Evolutionary conservation across 2,329 filamentous ascomycete species (phyloP), one percentile per base, ranked within the genome.

Genomic region (Colletotrichum tropicale): DNA sequence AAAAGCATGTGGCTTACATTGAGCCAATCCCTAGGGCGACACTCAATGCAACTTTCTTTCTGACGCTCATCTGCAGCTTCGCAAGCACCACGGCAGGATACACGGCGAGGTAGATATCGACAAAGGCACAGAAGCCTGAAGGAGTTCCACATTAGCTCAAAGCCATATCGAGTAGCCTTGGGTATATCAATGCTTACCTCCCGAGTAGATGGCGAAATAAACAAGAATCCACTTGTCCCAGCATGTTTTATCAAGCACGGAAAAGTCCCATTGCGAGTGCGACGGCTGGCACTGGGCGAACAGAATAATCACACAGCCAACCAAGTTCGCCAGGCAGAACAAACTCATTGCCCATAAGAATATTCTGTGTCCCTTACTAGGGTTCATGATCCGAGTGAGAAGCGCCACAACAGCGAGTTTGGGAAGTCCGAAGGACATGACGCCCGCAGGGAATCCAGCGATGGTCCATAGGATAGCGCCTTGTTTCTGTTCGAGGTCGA

Each of bases 61-160:
- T 81, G 9, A 81, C 73, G 24, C 82, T 82, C 79, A 88, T 81
- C 43, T 86, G 83, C 10, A 87, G 78, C 9, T 79, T 78, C 52
- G 77, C 83, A 0, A 88, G 80, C 1, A 87, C 81, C 4, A 84
- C 65, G 4, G 83, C 82, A 1, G 86, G 86, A 48, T 87, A 87
- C 1, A 86, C 76, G 18, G 86, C 85, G 7, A 87, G 81, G 66
- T 87, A 87, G 1, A 87, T 78, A 75, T 87, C 86, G n/a, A 84
- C 81, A 28, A 83, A 78, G 2, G 81, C 84, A 16, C 83, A 86
- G 21, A 83, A 78, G 0, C 79, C 83, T 84, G 64, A 16, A 6
- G 5, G 6, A n/a, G 2, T 16, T 6, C 3, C 43, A 2, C 5
- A 0, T 62, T 56, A 61, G 36, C 9, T 24, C 5, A 6, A 3